A percentile compares a stretch with the other conserved stretches of the same genome.
Conservation (phyloP, 1,284 basidiomycete species). For the Ceratobasidium theobromae region DNA sequence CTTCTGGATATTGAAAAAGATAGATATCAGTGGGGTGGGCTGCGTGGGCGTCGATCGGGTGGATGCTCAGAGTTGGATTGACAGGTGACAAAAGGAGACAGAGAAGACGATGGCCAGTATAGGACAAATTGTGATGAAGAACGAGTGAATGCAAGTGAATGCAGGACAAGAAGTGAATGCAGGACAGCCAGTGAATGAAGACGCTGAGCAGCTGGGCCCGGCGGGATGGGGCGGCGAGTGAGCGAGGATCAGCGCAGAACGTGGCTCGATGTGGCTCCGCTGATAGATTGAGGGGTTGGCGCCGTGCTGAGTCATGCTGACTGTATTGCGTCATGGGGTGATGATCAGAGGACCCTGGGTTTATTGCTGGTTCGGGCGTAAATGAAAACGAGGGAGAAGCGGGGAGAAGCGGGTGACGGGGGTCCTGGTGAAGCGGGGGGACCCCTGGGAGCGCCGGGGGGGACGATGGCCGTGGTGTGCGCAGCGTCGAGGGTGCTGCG, state of each 20-base stretch:
- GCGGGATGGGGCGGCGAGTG: no score
- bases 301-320: neutral
- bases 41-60: no score
- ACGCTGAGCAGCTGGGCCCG: no score
- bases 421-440: neutral
- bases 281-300: neutral
- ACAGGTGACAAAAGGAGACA: no score
- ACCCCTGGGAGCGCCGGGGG: slow-evolving; percentile 7
- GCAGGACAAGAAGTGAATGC: no score
- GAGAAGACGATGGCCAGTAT: no score
- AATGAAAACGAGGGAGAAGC: slow-evolving; percentile 4
- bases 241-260: neutral
- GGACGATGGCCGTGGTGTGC: neutral
- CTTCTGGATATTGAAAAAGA: no score
- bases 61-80: no score
- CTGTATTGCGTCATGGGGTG: slow-evolving; percentile 14
- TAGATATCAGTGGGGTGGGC: no score
- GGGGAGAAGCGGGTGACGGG: neutral
- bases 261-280: neutral
- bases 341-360: slow-evolving; percentile 5
- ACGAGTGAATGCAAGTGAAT: no score
- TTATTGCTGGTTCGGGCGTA: slow-evolving; percentile 1
- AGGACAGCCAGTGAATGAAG: no score
- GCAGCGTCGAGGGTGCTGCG: slow-evolving; percentile 4
- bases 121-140: no score